Base-by-base conservation (phyloP, 2,329 filamentous ascomycete genomes). In the Coniochaeta prunicola region DNA sequence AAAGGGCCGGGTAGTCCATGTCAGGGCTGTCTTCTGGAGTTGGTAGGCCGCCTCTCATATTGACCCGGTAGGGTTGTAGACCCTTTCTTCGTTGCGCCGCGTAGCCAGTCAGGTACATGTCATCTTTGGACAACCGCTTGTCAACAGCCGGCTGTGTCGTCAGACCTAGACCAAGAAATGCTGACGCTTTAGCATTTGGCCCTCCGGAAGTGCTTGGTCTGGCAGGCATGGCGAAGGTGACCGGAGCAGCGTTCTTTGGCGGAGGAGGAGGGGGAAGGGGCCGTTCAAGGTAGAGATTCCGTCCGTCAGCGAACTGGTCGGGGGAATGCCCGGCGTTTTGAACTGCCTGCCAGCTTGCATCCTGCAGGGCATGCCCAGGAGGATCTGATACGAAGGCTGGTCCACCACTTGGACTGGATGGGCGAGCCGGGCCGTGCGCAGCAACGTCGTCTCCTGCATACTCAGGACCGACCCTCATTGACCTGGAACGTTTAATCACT, bases 121-220 rank as follows among this genome's bases (percentile, higher is more conserved):
- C 75, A 62, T 77, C 74, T 57, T 71, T 77, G 24, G 79, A 81
- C 48, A 77, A 66, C 62, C 77, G 73, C 66, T 76, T 79, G 63
- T 75, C 70, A 57, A 69, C 70, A 40, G 67, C 66, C 12, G 62
- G 57, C 48, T 56, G 63, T 30, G 57, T 28, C 40, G 57, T 21
- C 56, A 60, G 42, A 17, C 63, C 62, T 6, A 56, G 42, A 17
- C 63, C 62, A 4, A 56, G 34, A 31, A 56, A 30, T 36, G 63
- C 67, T 45, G 64, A 64, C 58, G 64, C 61, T 59, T 65, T 71
- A 59, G 59, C 69, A 50, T 64, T 64, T 31, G 70, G 68, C 24
- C 74, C 74, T 33, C 70, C 70, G 56, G 75, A 77, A 21, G 76
- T 78, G 62, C 71, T 77, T 34, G 76, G 76, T 67, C 76, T 70